phyloP scores from a whole-genome alignment of 1,284 basidiomycete genomes.

The Stereum hirsutum region DNA sequence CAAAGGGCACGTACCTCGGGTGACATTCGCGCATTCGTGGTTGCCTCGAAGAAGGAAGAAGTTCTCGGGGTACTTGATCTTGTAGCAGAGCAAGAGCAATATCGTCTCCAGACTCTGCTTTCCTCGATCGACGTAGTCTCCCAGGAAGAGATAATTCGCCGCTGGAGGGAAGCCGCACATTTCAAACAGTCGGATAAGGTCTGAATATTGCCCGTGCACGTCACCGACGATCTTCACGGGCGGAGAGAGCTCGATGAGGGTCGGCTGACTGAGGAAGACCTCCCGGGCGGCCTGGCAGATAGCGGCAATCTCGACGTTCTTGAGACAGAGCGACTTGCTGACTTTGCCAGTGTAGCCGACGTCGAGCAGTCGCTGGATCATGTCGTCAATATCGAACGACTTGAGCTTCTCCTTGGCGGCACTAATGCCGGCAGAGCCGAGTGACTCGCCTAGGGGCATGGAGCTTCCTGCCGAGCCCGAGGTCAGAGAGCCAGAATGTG shows the following conservation, averaged over 20 bases:
- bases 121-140: slow-evolving; percentile 97
- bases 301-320: slow-evolving; percentile 93
- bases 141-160: slow-evolving; percentile 97
- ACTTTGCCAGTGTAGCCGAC: slow-evolving; percentile 98
- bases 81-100: slow-evolving; percentile 93
- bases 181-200: slow-evolving; percentile 96
- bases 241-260: slow-evolving; percentile 94
- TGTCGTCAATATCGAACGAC: slow-evolving; percentile 93
- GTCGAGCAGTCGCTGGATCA: slow-evolving; percentile 94
- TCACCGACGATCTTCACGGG: slow-evolving; percentile 99
- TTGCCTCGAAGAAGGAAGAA: slow-evolving; percentile 98
- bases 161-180: slow-evolving; percentile 99
- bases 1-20: slow-evolving; percentile 61
- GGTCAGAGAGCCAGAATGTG: slow-evolving; percentile 32
- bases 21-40: slow-evolving; percentile 99
- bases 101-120: slow-evolving; percentile 99
- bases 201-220: slow-evolving; percentile 98
- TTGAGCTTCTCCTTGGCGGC: slow-evolving; percentile 48
- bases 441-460: slow-evolving; percentile 27
- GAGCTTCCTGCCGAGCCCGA: slow-evolving; percentile 34
- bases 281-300: slow-evolving; percentile 97
- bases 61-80: slow-evolving; percentile 99
- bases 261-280: slow-evolving; percentile 94
- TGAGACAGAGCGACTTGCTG: slow-evolving; percentile 92
- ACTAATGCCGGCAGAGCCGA: slow-evolving; percentile 27